Base-by-base conservation (phyloP, 2,329 filamentous ascomycete species). In the Venturia carpophila region DNA sequence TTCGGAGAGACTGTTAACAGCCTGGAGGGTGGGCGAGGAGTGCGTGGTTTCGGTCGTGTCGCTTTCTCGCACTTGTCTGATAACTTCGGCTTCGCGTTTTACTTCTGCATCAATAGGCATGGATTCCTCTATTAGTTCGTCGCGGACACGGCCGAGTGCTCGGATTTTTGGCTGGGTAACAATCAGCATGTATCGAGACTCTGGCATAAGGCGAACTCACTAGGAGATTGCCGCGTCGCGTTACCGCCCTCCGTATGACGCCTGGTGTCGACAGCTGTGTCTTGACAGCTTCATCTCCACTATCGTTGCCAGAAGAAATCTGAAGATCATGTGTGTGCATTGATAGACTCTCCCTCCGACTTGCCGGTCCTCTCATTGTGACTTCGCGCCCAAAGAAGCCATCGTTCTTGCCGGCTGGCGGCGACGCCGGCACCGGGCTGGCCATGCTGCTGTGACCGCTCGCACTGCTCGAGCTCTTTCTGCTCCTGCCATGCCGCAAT, bases 11-110 rank as follows among this genome's bases (percentile, higher is more conserved):
- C 85, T 83, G 43, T 81, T 78, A 11, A 81, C 79, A 1, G 83
- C 80, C n/a, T 83, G 84, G 17, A 91, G 74, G 60, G 78, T 86
- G 0, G 90, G 90, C 9, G 89, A 92, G 0, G 88, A 89, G 43
- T 87, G 82, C 1, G 85, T 82, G 2, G 86, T 87, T 64, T 86
- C 77, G 61, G 86, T 85, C 68, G 87, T 83, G 71, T 97, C 92
- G 70, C 88, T 93, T 75, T 97, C 94, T 52, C 92, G 89, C 37
- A 97, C 92, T 76, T 97, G 94, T 62, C 91, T 90, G 68, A 99
- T 91, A 5, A 97, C 94, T 76, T 97, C 93, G 45, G 93, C 92
- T 79, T 99, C 94, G 47, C 92, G 88, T 63, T 90, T 87, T 66
- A 91, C 87, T 75, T 99, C 94, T 52, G 89, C 88, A 71, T 99